Conservation (phyloP, 2,329 filamentous ascomycete species). For the Plectosphaerella sp. region DNA sequence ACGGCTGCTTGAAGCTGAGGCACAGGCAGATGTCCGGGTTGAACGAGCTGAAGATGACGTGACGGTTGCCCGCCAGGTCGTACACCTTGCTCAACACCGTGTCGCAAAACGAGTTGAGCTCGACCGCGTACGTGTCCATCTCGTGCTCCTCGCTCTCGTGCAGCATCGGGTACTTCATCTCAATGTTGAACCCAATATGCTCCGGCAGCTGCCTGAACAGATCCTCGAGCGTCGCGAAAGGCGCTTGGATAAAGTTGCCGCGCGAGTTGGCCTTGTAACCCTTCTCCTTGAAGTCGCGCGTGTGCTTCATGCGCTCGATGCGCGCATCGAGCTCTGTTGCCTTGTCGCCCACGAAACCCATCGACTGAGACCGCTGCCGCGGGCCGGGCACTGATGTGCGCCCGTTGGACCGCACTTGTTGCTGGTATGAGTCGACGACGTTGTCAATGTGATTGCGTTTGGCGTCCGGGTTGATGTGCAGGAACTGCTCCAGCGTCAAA, state of each 20-base stretch:
- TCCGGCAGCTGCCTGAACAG: conserved; percentile 82
- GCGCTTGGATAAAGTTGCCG: conserved; percentile 90
- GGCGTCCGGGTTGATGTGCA: conserved; percentile 69
- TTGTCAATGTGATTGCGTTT: conserved; percentile 15
- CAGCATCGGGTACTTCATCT: conserved; percentile 99
- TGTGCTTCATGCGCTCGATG: conserved; percentile 89
- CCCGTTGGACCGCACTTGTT: conserved; percentile 7
- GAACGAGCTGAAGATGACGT: conserved; percentile 96
- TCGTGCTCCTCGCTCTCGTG: conserved; percentile 92
- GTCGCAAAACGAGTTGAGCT: conserved; percentile 95
- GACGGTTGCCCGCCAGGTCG: conserved; percentile 73
- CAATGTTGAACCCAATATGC: conserved; percentile 92
- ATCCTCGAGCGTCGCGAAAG: conserved; percentile 92
- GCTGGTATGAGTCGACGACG: conserved; percentile 20
- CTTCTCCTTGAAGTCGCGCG: conserved; percentile 87
- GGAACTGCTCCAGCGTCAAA: conserved; percentile 89
- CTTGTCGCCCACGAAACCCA: conserved; percentile 42
- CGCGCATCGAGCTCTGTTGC: conserved; percentile 35
- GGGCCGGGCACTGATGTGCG: conserved; percentile 2
- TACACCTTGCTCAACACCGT: conserved; percentile 89
- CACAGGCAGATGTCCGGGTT: conserved; percentile 96
- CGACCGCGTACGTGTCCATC: conserved; percentile 94
- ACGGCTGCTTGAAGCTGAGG: conserved; percentile 94
- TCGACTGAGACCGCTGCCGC: conserved; percentile 49
- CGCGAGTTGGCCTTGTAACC: conserved; percentile 95